A percentile compares a stretch with the other conserved stretches of the same genome.
phyloP scores from a whole-genome alignment of 768 basidiomycete species.

The Naematelia encephala region DNA sequence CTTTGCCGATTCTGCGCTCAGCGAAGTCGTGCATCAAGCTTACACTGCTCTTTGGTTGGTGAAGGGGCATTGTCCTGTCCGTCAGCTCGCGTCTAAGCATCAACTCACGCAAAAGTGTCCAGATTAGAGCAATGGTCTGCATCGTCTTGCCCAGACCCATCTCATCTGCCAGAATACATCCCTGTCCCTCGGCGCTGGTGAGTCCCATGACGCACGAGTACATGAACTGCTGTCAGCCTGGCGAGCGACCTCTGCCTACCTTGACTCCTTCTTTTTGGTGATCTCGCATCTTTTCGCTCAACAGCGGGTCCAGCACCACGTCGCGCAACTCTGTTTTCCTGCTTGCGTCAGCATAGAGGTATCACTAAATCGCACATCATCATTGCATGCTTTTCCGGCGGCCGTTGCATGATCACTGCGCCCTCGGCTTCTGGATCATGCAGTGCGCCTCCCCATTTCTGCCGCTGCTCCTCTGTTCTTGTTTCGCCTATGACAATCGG shows the following conservation, averaged over 20 bases:
- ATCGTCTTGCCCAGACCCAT: conserved; percentile 96
- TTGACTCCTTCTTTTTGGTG: conserved; percentile 81
- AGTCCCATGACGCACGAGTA: conserved; percentile 96
- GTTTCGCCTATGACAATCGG: conserved; percentile 30
- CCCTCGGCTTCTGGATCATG: conserved; percentile 72
- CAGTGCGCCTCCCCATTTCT: conserved; percentile 32
- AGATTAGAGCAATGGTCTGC: conserved; percentile 84
- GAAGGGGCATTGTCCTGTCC: conserved; percentile 40
- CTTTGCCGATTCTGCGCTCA: conserved; percentile 55
- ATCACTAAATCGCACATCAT: conserved; percentile 51
- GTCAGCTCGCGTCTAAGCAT: conserved; percentile 1
- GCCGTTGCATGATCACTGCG: conserved; percentile 81
- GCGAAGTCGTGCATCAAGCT: conserved; percentile 3
- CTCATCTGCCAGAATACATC: conserved; percentile 95
- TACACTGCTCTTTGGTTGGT: conserved; percentile 25
- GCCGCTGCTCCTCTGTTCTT: conserved; percentile 21
- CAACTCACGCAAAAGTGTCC: conserved; percentile 80
- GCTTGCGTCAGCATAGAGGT: background rate
- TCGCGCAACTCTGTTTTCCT: conserved; percentile 53
- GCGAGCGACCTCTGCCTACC: conserved; percentile 19
- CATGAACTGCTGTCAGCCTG: conserved; percentile 64
- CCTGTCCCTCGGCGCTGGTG: conserved; percentile 79
- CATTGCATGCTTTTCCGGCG: conserved; percentile 64
- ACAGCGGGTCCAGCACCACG: conserved; percentile 86
- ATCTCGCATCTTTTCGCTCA: conserved; percentile 69